These are phyloP conservation scores for Nakazawaea anatomiae DNA, from an alignment of 805 yeast genomes.

Conservation along the genomic window DNA sequence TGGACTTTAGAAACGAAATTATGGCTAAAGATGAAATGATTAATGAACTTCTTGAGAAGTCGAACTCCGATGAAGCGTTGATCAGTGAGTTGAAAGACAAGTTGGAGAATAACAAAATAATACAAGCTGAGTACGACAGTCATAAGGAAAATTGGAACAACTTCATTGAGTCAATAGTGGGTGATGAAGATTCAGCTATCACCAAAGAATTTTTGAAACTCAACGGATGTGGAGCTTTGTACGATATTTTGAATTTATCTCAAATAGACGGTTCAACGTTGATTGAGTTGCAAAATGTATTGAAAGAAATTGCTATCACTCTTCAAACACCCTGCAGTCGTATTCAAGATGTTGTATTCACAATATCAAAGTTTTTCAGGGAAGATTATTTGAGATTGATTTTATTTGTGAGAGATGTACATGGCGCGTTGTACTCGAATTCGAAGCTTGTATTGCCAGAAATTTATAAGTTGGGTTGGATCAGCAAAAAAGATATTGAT, in stretches of 20 bases:
- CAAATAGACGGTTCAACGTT: constrained; percentile 2
- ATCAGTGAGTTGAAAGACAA: background rate
- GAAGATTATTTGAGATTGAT: constrained; percentile 8
- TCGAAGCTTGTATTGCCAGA: constrained; percentile 2
- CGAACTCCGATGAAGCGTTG: background rate
- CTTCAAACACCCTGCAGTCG: background rate
- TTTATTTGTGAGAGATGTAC: constrained; percentile 1
- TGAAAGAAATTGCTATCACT: constrained; percentile 3
- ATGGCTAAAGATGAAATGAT: background rate
- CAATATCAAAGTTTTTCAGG: constrained; percentile 3
- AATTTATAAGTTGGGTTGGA: constrained; percentile 7
- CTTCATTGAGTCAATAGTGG: background rate
- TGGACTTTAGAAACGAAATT: background rate
- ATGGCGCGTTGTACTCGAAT: background rate
- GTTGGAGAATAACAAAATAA: background rate
- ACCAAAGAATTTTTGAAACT: background rate
- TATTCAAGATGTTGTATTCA: background rate
- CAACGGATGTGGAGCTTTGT: background rate
- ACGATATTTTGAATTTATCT: background rate
- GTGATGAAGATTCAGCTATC: background rate
- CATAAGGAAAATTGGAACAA: background rate
- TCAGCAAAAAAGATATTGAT: background rate
- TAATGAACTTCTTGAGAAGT: background rate
- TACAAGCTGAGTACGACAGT: background rate
- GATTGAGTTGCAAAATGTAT: constrained; percentile 4